Percentiles rank a stretch among this genome's conserved stretches.
These are phyloP conservation scores for Hyphopichia homilentoma DNA, from an alignment of 805 yeast genomes.

Conservation along the genomic window DNA sequence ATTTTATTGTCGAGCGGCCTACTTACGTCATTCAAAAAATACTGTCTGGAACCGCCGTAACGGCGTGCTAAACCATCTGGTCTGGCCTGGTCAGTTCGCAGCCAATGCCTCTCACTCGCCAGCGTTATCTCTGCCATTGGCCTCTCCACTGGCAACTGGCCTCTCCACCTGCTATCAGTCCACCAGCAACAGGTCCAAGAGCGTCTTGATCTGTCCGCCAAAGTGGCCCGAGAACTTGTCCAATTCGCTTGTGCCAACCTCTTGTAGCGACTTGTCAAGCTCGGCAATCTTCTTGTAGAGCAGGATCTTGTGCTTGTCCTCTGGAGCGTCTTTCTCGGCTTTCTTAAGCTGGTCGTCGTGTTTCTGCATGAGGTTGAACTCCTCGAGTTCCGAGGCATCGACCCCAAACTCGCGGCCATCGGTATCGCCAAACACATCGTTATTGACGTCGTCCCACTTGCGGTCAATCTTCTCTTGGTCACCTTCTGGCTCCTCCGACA, in stretches of 20 bases:
- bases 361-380: constrained; percentile 26
- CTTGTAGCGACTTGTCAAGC: constrained; percentile 1
- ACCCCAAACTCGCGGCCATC: constrained; percentile 35
- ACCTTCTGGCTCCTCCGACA: constrained; percentile 11
- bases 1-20: too few species aligned
- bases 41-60: too few species aligned
- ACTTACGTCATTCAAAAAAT: too few species aligned
- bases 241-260: not conserved
- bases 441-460: constrained; percentile 46
- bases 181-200: too few species aligned
- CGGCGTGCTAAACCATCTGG: too few species aligned
- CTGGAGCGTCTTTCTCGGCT: constrained; percentile 5
- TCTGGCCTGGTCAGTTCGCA: too few species aligned
- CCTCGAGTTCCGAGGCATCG: constrained; percentile 38
- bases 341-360: constrained; percentile 1
- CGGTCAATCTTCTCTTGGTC: constrained; percentile 21
- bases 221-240: not conserved
- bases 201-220: constrained; percentile 2
- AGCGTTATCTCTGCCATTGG: too few species aligned
- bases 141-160: too few species aligned
- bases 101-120: too few species aligned
- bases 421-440: constrained; percentile 21
- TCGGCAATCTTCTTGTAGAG: constrained; percentile 6
- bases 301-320: constrained; percentile 7
- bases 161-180: too few species aligned